Conservation (phyloP, 345 rosid species). For the Lenwebbia sp. region DNA sequence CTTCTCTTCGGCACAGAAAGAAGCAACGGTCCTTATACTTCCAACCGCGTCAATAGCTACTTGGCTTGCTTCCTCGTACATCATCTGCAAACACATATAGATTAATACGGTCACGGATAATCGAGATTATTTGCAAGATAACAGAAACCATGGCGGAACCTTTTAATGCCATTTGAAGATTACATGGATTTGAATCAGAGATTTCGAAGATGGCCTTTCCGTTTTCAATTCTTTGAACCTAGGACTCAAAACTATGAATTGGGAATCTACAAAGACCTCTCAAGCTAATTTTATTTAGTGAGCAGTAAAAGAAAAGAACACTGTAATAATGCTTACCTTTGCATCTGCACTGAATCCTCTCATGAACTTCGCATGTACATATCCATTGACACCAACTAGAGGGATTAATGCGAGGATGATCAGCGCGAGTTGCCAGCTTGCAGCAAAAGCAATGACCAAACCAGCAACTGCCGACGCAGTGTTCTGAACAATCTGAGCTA, state of each 20-base stretch:
- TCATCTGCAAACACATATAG: slow-evolving; percentile 28
- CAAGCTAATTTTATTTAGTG: background rate
- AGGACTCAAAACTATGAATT: background rate
- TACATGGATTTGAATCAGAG: background rate
- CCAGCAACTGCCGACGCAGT: slow-evolving; percentile 48
- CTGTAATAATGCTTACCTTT: slow-evolving; percentile 32
- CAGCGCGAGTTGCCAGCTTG: slow-evolving; percentile 63
- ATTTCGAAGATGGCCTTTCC: background rate
- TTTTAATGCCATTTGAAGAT: background rate
- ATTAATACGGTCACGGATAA: background rate
- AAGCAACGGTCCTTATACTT: slow-evolving; percentile 82
- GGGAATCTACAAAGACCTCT: background rate
- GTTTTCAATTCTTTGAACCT: background rate
- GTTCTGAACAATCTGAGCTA: slow-evolving; percentile 56
- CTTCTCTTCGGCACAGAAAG: slow-evolving; percentile 80
- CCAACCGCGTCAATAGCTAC: slow-evolving; percentile 86
- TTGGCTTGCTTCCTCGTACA: slow-evolving; percentile 94
- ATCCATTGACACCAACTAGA: slow-evolving; percentile 50
- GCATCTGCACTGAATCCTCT: slow-evolving; percentile 75
- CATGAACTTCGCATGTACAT: slow-evolving; percentile 47
- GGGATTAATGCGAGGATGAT: slow-evolving; percentile 57
- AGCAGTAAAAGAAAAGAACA: background rate
- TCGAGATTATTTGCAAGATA: background rate
- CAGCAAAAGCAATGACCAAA: slow-evolving; percentile 60
- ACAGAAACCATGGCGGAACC: background rate